Conservation (phyloP, 1,139 yeast genomes). For the Debaryomycetaceae sp. region DNA sequence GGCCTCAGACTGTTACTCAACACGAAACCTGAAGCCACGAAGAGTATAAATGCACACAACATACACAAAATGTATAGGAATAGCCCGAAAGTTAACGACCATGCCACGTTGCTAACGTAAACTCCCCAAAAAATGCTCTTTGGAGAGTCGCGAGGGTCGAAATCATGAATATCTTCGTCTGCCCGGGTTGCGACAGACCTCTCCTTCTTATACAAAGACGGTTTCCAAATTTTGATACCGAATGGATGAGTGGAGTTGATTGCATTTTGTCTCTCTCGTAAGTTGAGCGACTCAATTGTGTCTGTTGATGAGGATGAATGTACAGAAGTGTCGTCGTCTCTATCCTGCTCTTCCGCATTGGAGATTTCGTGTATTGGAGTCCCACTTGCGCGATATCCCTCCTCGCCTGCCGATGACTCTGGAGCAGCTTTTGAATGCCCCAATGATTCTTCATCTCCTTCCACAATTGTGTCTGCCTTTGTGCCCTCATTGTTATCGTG, state of each 20-base stretch:
- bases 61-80: conserved; percentile 52
- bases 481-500: conserved; percentile 1
- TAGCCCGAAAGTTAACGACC: conserved; percentile 74
- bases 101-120: conserved; percentile 65
- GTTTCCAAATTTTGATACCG: conserved; percentile 98
- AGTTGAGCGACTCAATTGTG: conserved; percentile 79
- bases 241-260: conserved; percentile 96
- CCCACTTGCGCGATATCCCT: neutral
- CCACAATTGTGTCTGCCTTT: neutral
- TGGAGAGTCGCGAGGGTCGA: conserved; percentile 48
- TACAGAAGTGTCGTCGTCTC: conserved; percentile 27
- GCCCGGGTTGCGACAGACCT: conserved; percentile 92
- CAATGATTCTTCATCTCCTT: neutral
- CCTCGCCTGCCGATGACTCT: neutral
- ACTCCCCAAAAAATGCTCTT: conserved; percentile 60
- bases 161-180: conserved; percentile 88
- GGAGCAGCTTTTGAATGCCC: neutral
- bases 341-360: conserved; percentile 12
- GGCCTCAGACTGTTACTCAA: conserved; percentile 33
- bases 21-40: conserved; percentile 49
- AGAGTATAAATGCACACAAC: conserved; percentile 40
- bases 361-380: neutral
- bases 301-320: conserved; percentile 43
- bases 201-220: conserved; percentile 88
- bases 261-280: conserved; percentile 91